Base-by-base conservation (phyloP, 257 asterid species). In the Rubia yunnanensis region DNA sequence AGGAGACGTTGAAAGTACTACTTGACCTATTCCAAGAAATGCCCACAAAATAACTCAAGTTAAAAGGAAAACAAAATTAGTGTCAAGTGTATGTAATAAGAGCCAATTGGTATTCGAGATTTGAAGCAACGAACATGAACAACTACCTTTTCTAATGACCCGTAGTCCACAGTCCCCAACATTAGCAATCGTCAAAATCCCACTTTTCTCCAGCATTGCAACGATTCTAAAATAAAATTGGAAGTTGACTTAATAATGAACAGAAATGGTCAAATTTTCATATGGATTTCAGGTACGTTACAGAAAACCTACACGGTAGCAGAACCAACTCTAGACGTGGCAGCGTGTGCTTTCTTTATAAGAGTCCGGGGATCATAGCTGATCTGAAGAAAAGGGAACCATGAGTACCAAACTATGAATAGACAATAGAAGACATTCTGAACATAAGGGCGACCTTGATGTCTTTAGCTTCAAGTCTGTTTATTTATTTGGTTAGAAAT, bases 81-180 rank as follows among this genome's bases (percentile, higher is more conserved):
- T 59, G 44, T 10, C 13, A 69, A 38, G 34, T 53, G 27, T 26
- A 3, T 22, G 49, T 17, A 10, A 26, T 5, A 26, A 49, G 24
- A 54, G 0, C 56, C 35, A 6, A 5, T 24, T 41, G 46, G 11
- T 38, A 74, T 53, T 7, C 10, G 64, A 63, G 66, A 10, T 24
- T 52, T 44, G 6, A 35, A 53, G 61, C 6, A 50, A 62, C 67
- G 22, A 20, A 59, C 48, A 8, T 23, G 66, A 30, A 31, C 5
- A 14, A n/a, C 14, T 60, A 84, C 97, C 97, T 79, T 74, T 84
- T 73, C 97, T 88, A 66, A 88, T 63, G 41, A 88, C 73, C 79
- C 81, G 76, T 57, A 91, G 67, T 32, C 97, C 97, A 67, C 97
- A 91, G 73, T 91, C 97, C 63, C 97, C 97, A 23, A 91, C 96